Percentiles rank a stretch among this genome's conserved stretches.
Evolutionary conservation across 371 early-diverging fungal genomes (phyloP).

Genomic region (Fennellomyces sp.): DNA sequence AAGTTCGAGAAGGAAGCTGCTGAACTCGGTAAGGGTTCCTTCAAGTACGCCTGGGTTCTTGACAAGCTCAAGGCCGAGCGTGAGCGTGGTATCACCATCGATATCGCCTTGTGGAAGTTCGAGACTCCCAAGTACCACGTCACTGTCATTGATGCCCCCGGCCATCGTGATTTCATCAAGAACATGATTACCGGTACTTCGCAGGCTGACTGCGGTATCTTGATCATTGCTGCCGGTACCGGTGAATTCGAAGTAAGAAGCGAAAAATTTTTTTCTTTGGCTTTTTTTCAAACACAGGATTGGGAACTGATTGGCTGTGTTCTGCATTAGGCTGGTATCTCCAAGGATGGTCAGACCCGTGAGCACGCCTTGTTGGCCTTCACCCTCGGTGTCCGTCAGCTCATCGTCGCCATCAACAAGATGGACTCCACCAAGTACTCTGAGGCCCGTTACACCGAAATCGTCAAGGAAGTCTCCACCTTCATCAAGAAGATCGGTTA

Average conservation of each 20-base stretch:
- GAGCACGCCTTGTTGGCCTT: constrained; percentile 99
- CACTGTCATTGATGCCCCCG: constrained; percentile 99
- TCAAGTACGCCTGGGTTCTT: constrained; percentile 97
- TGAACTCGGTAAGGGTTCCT: constrained; percentile 98
- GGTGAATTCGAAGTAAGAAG: constrained; percentile 91
- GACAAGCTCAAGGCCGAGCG: constrained; percentile 98
- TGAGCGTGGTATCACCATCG: constrained; percentile 98
- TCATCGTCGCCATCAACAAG: constrained; percentile 99
- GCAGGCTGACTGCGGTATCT: constrained; percentile 95
- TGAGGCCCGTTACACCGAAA: constrained; percentile 93
- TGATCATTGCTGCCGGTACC: constrained; percentile 93
- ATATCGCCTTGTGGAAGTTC: constrained; percentile 98
- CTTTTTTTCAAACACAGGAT: not conserved
- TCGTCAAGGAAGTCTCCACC: constrained; percentile 89
- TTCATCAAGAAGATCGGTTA: constrained; percentile 96
- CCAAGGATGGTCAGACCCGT: constrained; percentile 99
- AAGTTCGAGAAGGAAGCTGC: constrained; percentile 99
- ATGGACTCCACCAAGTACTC: constrained; percentile 97
- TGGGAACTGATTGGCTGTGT: not conserved
- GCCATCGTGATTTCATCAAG: constrained; percentile 99
- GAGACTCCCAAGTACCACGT: constrained; percentile 95
- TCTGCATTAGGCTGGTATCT: constrained; percentile 78
- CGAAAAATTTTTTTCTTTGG: not conserved
- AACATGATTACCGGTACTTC: constrained; percentile 98
- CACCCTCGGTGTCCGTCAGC: constrained; percentile 97